These are phyloP conservation scores for Seminavis robusta DNA, from an alignment of 108 stramenopile genomes.

Conservation along the genomic window DNA sequence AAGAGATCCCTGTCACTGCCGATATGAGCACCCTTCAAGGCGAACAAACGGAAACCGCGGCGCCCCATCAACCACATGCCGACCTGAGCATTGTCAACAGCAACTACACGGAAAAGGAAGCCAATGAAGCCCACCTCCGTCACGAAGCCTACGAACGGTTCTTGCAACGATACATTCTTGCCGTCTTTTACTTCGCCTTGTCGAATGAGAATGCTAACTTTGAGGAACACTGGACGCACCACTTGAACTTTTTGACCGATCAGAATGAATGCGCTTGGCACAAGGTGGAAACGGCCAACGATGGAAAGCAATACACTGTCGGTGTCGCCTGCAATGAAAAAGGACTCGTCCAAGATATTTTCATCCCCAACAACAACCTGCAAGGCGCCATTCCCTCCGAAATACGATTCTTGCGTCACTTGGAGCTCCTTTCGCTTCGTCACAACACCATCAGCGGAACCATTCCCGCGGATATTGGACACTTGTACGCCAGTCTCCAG, in stretches of 20 bases:
- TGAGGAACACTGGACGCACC: neutral
- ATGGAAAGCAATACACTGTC: conserved; percentile 12
- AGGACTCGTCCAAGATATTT: conserved; percentile 14
- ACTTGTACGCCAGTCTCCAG: conserved; percentile 12
- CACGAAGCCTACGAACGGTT: too few relatives aligned
- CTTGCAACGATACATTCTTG: conserved; percentile 30
- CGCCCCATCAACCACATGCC: too few relatives aligned
- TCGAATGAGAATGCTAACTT: neutral
- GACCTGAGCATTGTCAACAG: too few relatives aligned
- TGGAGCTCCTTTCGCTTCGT: conserved; percentile 28
- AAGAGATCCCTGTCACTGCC: too few relatives aligned
- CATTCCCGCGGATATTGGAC: conserved; percentile 19
- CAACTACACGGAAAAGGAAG: too few relatives aligned
- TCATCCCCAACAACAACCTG: conserved; percentile 44
- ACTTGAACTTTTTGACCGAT: conserved; percentile 1
- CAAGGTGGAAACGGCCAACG: neutral
- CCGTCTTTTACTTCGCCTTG: conserved; percentile 32
- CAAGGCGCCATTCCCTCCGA: conserved; percentile 46
- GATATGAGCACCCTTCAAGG: too few relatives aligned
- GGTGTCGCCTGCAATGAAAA: conserved; percentile 33
- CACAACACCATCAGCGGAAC: conserved; percentile 24
- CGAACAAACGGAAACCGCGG: too few relatives aligned
- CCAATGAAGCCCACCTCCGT: too few relatives aligned
- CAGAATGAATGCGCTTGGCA: conserved; percentile 10
- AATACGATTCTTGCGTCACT: conserved; percentile 22